Percentiles rank a stretch among this genome's conserved stretches.
phyloP scores from a whole-genome alignment of 345 rosid species.

The Eucalyptus cloeziana region DNA sequence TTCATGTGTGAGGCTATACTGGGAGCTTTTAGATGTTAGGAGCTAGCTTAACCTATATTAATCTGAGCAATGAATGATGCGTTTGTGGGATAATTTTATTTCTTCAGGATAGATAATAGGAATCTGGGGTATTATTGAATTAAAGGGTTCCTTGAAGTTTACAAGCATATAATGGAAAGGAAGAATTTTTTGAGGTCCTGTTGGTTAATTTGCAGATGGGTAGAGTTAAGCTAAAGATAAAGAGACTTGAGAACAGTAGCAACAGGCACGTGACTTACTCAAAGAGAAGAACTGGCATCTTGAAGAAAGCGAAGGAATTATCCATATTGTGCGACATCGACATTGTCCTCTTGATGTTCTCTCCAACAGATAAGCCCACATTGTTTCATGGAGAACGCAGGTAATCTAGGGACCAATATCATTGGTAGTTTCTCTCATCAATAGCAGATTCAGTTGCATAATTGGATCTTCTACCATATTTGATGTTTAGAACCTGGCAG shows the following conservation, averaged over 20 bases:
- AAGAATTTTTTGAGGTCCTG: not conserved
- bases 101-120: not conserved
- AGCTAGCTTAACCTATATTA: not conserved
- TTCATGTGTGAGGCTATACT: not conserved
- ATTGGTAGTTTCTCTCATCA: not conserved
- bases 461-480: not conserved
- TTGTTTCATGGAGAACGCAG: constrained; percentile 67
- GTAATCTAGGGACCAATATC: constrained; percentile 7
- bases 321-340: constrained; percentile 82
- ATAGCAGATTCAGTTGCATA: not conserved
- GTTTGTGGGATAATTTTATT: not conserved
- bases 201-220: constrained; percentile 47
- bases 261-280: constrained; percentile 78
- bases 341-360: constrained; percentile 78
- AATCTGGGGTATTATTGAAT: not conserved
- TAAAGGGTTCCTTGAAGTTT: not conserved
- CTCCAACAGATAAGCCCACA: constrained; percentile 72
- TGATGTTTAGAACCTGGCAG: not conserved
- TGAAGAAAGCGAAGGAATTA: constrained; percentile 88
- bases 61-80: not conserved
- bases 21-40: not conserved
- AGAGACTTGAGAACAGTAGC: constrained; percentile 66
- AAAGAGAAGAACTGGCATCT: constrained; percentile 67
- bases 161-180: not conserved
- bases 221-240: constrained; percentile 81